Base-by-base conservation (phyloP, 768 basidiomycete species). In the Tricholoma sp. region DNA sequence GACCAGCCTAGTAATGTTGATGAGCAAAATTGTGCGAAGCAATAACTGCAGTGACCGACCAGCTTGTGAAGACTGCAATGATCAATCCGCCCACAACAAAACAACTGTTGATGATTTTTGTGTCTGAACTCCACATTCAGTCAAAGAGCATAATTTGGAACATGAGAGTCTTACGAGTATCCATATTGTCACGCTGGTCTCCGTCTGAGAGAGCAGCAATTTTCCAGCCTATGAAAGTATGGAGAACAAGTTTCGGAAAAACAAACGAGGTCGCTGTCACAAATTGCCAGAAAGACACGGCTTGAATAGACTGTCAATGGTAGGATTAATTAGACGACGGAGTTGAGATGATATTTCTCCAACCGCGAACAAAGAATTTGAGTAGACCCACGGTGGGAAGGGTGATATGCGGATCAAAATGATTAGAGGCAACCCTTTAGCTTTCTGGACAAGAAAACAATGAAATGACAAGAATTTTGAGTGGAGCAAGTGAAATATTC, bases 321-420 rank as follows among this genome's bases (percentile, higher is more conserved):
- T 12, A 47, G 32, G 41, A 53, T 35, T 55, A 9, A 45, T 57
- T 8, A 55, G 53, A 34, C 22, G 7, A 50, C 34, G 50, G 34
- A 14, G 34, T 22, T 52, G 59, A 34, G 12, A 51, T 54, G 18
- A 29, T 16, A 76, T 85, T 72, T 62, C 16, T 1, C 47, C 27
- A 31, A 88, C 88, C 21, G 89, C 84, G 64, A 91, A 91, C 18
- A 94, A 74, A 0, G 85, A 75, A 58, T 91, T 93, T n/a, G 86
- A 83, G 64, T 92, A 94, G 0, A 88, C 87, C 88, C 90, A 93
- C 2, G 92, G 90, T 47, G 90, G 91, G 68, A 94, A 83, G 4
- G 92, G 85, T 3, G 89, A 91, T 19, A 90, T 68, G 12, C 91
- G 84, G 59, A 94, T 86, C 49, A 94, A 79, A 61, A 91, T 81